phyloP scores from a whole-genome alignment of 129 eudicot genomes.

The Dittrichia graveolens region DNA sequence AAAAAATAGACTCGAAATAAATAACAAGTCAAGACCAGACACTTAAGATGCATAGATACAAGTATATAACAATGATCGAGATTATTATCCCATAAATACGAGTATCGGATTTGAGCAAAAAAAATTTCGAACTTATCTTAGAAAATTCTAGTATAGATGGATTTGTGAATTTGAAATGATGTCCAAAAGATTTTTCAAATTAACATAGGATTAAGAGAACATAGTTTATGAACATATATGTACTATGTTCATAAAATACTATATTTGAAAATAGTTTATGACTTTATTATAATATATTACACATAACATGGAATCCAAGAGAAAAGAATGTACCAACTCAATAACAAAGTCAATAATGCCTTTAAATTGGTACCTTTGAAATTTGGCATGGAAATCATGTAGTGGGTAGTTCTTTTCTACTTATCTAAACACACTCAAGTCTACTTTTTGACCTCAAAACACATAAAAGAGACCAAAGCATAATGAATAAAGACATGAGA shows the following conservation, averaged over 20 bases:
- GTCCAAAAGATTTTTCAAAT: neutral
- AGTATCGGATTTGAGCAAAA: no score
- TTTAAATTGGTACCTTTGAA: slow-evolving; percentile 44
- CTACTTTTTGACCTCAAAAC: slow-evolving; percentile 46
- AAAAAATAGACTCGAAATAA: no score
- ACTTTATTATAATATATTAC: no score
- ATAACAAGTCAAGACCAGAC: no score
- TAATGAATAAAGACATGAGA: slow-evolving; percentile 43
- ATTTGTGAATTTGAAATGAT: no score
- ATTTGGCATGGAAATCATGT: slow-evolving; percentile 36
- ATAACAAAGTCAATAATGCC: slow-evolving; percentile 35
- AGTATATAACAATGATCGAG: no score
- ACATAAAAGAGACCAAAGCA: slow-evolving; percentile 42
- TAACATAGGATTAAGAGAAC: neutral
- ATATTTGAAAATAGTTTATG: no score
- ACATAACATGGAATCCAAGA: slow-evolving; percentile 21
- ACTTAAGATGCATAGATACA: no score
- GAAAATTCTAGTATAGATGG: no score
- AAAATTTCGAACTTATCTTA: no score
- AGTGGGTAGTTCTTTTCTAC: slow-evolving; percentile 38
- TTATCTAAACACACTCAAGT: slow-evolving; percentile 40
- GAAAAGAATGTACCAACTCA: slow-evolving; percentile 28
- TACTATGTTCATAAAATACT: neutral
- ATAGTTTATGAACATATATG: slow-evolving; percentile 6
- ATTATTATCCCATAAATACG: no score